Evolutionary conservation across 768 basidiomycete species (phyloP).

Genomic region (Trametopsis cervina): DNA sequence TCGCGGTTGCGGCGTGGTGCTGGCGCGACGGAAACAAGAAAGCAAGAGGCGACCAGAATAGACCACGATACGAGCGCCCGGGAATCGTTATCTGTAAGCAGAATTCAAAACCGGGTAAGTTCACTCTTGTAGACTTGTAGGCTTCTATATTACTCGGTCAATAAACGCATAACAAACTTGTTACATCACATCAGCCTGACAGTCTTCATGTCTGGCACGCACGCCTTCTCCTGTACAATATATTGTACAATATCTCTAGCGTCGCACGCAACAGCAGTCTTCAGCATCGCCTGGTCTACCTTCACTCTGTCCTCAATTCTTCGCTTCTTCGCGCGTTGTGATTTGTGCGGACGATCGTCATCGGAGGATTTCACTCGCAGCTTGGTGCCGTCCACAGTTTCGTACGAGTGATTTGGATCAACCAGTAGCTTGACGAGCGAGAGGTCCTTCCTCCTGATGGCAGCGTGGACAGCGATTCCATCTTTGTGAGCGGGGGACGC

Average conservation of each 20-base stretch:
- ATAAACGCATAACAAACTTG: too few species aligned
- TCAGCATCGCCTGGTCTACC: conserved; percentile 53
- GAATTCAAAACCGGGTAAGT: too few species aligned
- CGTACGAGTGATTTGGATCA: conserved; percentile 34
- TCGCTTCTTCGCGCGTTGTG: conserved; percentile 36
- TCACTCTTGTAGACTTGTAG: too few species aligned
- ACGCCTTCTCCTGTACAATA: conserved; percentile 61
- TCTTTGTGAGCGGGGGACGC: conserved; percentile 63
- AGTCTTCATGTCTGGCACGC: conserved; percentile 68
- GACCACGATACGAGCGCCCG: too few species aligned
- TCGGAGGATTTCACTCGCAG: neutral
- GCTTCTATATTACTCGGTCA: too few species aligned
- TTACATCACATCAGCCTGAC: conserved; percentile 33
- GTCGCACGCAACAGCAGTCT: conserved; percentile 52
- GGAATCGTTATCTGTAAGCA: too few species aligned
- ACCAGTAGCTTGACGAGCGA: conserved; percentile 69
- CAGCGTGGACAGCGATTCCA: conserved; percentile 64
- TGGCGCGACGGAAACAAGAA: neutral
- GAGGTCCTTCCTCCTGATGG: conserved; percentile 66
- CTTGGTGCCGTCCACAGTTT: neutral
- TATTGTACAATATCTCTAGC: conserved; percentile 71
- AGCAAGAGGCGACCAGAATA: neutral
- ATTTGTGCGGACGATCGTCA: neutral
- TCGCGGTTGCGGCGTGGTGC: conserved; percentile 3
- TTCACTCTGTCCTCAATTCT: conserved; percentile 54